A percentile compares a stretch with the other conserved stretches of the same genome.
These are phyloP conservation scores for Fusarium cicatricum DNA, from an alignment of 2,329 filamentous ascomycete genomes.

Conservation along the genomic window DNA sequence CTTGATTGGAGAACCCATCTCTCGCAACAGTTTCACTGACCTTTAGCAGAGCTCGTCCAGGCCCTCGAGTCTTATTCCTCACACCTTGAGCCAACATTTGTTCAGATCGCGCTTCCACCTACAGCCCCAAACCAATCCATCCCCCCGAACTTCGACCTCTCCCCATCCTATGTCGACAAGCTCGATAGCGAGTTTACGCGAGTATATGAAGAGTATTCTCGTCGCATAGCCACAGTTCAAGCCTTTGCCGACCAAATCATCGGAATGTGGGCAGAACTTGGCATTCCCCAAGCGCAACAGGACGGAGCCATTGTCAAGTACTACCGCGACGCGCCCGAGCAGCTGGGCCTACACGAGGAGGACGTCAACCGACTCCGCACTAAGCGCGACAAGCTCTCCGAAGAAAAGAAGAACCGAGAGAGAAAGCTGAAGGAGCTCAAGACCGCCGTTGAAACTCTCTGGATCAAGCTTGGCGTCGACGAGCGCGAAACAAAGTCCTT, in stretches of 20 bases:
- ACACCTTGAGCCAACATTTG: slow-evolving; percentile 89
- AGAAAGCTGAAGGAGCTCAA: slow-evolving; percentile 79
- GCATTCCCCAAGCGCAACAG: slow-evolving; percentile 91
- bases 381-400: slow-evolving; percentile 82
- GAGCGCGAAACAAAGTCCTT: slow-evolving; percentile 86
- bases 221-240: slow-evolving; percentile 79
- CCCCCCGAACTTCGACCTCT: slow-evolving; percentile 89
- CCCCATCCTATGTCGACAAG: slow-evolving; percentile 83
- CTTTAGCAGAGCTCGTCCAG: slow-evolving; percentile 79
- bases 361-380: slow-evolving; percentile 77
- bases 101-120: slow-evolving; percentile 85
- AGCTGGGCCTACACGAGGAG: slow-evolving; percentile 89
- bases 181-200: slow-evolving; percentile 92
- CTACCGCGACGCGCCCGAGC: slow-evolving; percentile 90
- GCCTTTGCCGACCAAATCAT: slow-evolving; percentile 84
- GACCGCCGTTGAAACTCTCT: slow-evolving; percentile 81
- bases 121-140: slow-evolving; percentile 79
- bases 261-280: slow-evolving; percentile 93
- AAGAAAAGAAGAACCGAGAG: slow-evolving; percentile 90
- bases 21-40: slow-evolving; percentile 15
- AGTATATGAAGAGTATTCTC: slow-evolving; percentile 96
- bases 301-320: slow-evolving; percentile 87
- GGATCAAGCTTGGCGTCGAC: slow-evolving; percentile 87
- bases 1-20: not conserved
- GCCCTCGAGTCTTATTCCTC: slow-evolving; percentile 96